Percentiles rank a stretch among this genome's conserved stretches.
Conservation (phyloP, 345 rosid species). For the Carallia pectinifolia region DNA sequence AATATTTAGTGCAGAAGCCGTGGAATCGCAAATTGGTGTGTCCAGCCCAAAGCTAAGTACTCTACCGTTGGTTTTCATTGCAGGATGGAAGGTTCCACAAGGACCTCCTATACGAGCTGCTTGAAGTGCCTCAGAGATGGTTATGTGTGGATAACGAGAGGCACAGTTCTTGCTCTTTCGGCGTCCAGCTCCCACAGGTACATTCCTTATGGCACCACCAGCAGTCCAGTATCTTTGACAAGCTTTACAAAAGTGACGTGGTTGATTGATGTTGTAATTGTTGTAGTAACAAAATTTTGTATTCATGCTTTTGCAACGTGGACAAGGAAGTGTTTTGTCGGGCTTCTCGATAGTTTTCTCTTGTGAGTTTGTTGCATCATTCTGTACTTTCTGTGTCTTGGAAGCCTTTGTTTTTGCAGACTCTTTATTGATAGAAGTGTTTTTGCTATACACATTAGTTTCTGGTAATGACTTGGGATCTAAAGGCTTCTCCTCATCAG, state of each 20-base stretch:
- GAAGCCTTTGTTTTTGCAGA: constrained; percentile 35
- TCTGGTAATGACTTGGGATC: constrained; percentile 21
- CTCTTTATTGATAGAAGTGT: constrained; percentile 47
- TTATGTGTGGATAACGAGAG: constrained; percentile 24
- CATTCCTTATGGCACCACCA: constrained; percentile 33
- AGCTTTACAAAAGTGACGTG: constrained; percentile 33
- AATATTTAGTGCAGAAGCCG: constrained; percentile 22
- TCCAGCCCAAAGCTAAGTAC: constrained; percentile 29
- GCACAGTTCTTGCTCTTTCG: constrained; percentile 27
- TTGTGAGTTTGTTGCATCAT: constrained; percentile 35
- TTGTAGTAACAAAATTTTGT: constrained; percentile 32
- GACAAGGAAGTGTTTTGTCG: constrained; percentile 33
- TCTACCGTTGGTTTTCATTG: constrained; percentile 15
- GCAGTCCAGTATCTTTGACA: constrained; percentile 37
- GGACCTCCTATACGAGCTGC: constrained; percentile 49
- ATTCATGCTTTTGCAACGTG: constrained; percentile 34
- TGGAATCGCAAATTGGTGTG: constrained; percentile 15
- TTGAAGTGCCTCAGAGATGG: constrained; percentile 56
- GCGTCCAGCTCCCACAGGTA: constrained; percentile 32
- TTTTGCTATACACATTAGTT: constrained; percentile 35
- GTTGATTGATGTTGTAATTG: constrained; percentile 31
- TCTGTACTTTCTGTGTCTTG: constrained; percentile 39
- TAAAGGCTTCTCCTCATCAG: constrained; percentile 20
- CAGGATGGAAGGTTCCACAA: constrained; percentile 14
- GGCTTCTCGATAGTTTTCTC: constrained; percentile 44